These are phyloP conservation scores for Pharus latifolius DNA, from an alignment of 176 grass and related monocot genomes.

Conservation along the genomic window DNA sequence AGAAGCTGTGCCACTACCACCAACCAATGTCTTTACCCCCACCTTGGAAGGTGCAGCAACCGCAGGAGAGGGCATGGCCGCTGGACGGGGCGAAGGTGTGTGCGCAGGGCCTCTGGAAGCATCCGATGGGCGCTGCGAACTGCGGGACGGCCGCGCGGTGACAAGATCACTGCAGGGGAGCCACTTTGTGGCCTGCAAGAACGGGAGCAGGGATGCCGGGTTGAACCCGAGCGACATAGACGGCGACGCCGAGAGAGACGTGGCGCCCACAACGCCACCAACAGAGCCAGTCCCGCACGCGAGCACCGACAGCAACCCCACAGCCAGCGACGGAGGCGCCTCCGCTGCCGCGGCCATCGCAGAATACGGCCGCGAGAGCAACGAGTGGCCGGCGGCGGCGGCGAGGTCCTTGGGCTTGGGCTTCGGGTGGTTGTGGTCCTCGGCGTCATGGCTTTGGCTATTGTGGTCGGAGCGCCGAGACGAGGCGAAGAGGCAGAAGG, in stretches of 20 bases:
- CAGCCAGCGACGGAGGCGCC: conserved; percentile 11
- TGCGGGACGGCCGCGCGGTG: conserved; percentile 2
- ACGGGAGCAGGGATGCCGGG: conserved; percentile 61
- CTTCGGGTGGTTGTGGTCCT: conserved; percentile 30
- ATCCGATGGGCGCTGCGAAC: conserved; percentile 3
- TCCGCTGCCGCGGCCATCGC: conserved; percentile 3
- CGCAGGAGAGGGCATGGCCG: conserved; percentile 31
- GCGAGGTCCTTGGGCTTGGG: background rate
- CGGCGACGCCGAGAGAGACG: conserved; percentile 40
- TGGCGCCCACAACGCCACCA: background rate
- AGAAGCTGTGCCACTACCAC: background rate
- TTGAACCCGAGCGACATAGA: conserved; percentile 53
- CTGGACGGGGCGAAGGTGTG: background rate
- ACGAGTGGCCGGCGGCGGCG: background rate
- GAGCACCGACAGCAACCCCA: conserved; percentile 49
- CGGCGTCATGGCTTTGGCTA: background rate
- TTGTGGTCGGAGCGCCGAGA: conserved; percentile 16
- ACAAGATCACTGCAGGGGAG: conserved; percentile 68
- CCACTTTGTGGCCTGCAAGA: conserved; percentile 77
- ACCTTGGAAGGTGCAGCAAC: conserved; percentile 36
- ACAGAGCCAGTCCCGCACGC: conserved; percentile 25
- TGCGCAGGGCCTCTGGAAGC: background rate
- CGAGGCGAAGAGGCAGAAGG: conserved; percentile 48
- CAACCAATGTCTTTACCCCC: conserved; percentile 8
- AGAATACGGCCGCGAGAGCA: conserved; percentile 4